A percentile compares a stretch with the other conserved stretches of the same genome.
phyloP scores from a whole-genome alignment of 352 stramenopile species.

The Achlya hypogyna region DNA sequence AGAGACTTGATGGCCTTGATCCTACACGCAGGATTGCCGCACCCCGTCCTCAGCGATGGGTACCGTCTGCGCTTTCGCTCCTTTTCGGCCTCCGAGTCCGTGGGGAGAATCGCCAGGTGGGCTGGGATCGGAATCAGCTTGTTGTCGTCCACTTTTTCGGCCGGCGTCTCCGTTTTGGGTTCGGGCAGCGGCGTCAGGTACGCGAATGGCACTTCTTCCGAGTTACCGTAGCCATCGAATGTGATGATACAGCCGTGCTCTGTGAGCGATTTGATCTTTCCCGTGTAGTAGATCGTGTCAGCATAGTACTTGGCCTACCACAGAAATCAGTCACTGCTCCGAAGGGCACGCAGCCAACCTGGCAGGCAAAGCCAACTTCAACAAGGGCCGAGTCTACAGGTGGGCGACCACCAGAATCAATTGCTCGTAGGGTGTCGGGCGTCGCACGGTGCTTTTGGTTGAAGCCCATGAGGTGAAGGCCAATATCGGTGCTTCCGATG shows the following conservation, averaged over 20 bases:
- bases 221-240: constrained; percentile 86
- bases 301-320: constrained; percentile 66
- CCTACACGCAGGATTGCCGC: not conserved
- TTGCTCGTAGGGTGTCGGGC: constrained; percentile 31
- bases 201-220: constrained; percentile 84
- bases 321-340: not conserved
- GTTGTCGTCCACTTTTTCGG: constrained; percentile 23
- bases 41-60: not conserved
- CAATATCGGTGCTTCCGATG: constrained; percentile 45
- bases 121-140: constrained; percentile 82
- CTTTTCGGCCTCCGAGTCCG: constrained; percentile 77
- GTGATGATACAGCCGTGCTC: constrained; percentile 67
- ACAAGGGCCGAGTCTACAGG: constrained; percentile 28
- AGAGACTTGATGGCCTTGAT: constrained; percentile 77
- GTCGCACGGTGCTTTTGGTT: constrained; percentile 46
- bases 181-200: constrained; percentile 47
- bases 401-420: constrained; percentile 27
- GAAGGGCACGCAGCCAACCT: constrained; percentile 4
- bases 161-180: constrained; percentile 20
- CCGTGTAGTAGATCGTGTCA: constrained; percentile 67
- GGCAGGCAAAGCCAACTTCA: constrained; percentile 46
- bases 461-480: constrained; percentile 61
- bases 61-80: constrained; percentile 72
- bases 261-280: constrained; percentile 53
- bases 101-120: constrained; percentile 72